These are phyloP conservation scores for Pseudogymnoascus sp. DNA, from an alignment of 2,329 filamentous ascomycete genomes.

Conservation along the genomic window DNA sequence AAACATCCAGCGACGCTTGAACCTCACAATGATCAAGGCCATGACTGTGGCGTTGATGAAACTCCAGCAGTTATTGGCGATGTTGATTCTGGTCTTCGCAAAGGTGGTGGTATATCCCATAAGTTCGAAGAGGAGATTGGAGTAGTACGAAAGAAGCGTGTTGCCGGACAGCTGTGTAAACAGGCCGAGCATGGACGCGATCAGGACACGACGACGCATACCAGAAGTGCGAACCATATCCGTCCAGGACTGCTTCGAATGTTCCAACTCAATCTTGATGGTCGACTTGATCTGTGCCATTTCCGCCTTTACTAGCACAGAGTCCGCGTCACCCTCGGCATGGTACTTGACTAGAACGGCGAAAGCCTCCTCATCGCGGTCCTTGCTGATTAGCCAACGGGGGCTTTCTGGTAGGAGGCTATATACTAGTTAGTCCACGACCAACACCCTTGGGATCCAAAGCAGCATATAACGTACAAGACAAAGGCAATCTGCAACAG, in stretches of 20 bases:
- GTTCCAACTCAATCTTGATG: constrained; percentile 46
- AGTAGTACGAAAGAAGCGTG: constrained; percentile 38
- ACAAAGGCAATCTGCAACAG: constrained; percentile 20
- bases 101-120: constrained; percentile 36
- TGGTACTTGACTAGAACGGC: constrained; percentile 43
- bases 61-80: constrained; percentile 38
- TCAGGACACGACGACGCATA: constrained; percentile 40
- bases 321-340: constrained; percentile 43
- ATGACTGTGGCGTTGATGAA: constrained; percentile 35
- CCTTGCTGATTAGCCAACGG: constrained; percentile 47
- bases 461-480: constrained; percentile 16
- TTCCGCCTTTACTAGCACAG: constrained; percentile 48
- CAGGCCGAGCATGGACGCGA: constrained; percentile 42
- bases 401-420: constrained; percentile 47
- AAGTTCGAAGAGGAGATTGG: constrained; percentile 39
- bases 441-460: not conserved
- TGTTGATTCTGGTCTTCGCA: constrained; percentile 39
- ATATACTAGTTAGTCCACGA: not conserved
- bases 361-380: constrained; percentile 50
- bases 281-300: constrained; percentile 52
- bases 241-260: constrained; percentile 44
- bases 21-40: constrained; percentile 36
- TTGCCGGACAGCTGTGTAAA: constrained; percentile 48
- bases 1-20: constrained; percentile 43
- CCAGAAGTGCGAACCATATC: constrained; percentile 44